Percentiles rank a stretch among this genome's conserved stretches.
Conservation (phyloP, 176 grass and related monocot species). For the Hordeum marinum region DNA sequence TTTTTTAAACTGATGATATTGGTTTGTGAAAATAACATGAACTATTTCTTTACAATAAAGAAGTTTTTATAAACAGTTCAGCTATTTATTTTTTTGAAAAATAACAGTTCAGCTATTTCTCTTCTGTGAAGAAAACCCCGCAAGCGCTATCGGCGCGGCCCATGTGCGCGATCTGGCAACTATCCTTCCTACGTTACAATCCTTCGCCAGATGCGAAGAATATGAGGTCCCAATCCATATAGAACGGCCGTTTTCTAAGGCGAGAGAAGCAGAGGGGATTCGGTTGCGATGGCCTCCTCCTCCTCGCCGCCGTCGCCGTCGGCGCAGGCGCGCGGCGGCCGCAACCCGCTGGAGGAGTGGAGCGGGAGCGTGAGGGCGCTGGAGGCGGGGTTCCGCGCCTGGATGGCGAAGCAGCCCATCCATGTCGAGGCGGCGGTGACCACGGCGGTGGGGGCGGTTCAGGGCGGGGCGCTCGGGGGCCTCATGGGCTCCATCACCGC, state of each 20-base stretch:
- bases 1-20: no score
- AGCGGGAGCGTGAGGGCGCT: constrained; percentile 29
- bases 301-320: neutral
- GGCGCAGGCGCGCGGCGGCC: constrained; percentile 11
- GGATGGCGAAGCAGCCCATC: constrained; percentile 70
- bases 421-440: constrained; percentile 61
- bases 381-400: constrained; percentile 55
- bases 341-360: constrained; percentile 30
- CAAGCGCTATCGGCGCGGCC: neutral
- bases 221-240: no score
- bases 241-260: neutral
- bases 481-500: constrained; percentile 59
- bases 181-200: no score
- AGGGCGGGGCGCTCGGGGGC: constrained; percentile 53
- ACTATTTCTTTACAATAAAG: no score
- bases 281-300: constrained; percentile 19
- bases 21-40: no score
- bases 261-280: neutral
- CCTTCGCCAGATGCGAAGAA: neutral
- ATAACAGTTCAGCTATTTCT: no score
- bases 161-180: neutral
- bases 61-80: no score
- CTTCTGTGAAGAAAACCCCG: no score
- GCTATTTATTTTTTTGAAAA: no score
- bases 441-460: constrained; percentile 52